Evolutionary conservation across 139 green algal genomes (phyloP).

Genomic region (Chlamydomonas asymmetrica): DNA sequence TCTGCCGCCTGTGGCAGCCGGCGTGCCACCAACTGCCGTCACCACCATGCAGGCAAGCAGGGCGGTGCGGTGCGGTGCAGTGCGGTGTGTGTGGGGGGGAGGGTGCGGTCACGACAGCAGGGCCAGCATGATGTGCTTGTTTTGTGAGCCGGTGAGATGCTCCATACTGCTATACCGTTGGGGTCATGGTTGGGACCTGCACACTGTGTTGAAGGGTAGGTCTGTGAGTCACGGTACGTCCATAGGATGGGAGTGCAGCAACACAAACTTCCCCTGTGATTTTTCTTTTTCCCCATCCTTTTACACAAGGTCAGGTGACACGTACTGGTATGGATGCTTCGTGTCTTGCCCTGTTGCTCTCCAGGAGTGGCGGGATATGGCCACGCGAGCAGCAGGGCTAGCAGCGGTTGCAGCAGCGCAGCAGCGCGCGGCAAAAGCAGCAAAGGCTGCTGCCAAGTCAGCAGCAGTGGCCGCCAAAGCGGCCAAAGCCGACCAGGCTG

Average conservation of each 20-base stretch:
- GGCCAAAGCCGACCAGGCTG: constrained; percentile 5
- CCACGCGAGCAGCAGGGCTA: constrained; percentile 46
- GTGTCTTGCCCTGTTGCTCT: background rate
- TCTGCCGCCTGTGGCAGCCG: constrained; percentile 56
- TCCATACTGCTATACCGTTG: too few relatives aligned
- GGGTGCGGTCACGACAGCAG: too few relatives aligned
- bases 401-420: constrained; percentile 29
- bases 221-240: background rate
- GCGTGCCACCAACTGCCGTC: constrained; percentile 49
- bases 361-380: constrained; percentile 42
- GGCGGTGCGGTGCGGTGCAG: too few relatives aligned
- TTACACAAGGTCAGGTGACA: too few relatives aligned
- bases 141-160: too few relatives aligned
- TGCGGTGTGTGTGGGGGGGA: too few relatives aligned
- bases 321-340: background rate
- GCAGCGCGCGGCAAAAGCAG: background rate
- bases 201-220: background rate
- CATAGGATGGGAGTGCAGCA: background rate
- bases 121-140: too few relatives aligned
- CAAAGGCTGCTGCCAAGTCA: background rate
- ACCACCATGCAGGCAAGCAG: background rate
- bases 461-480: background rate
- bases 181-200: too few relatives aligned
- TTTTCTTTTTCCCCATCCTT: too few relatives aligned
- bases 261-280: too few relatives aligned